Percentiles rank a stretch among this genome's conserved stretches.
Evolutionary conservation across 1,284 basidiomycete species (phyloP).

Genomic region (Termitomyces sp.): DNA sequence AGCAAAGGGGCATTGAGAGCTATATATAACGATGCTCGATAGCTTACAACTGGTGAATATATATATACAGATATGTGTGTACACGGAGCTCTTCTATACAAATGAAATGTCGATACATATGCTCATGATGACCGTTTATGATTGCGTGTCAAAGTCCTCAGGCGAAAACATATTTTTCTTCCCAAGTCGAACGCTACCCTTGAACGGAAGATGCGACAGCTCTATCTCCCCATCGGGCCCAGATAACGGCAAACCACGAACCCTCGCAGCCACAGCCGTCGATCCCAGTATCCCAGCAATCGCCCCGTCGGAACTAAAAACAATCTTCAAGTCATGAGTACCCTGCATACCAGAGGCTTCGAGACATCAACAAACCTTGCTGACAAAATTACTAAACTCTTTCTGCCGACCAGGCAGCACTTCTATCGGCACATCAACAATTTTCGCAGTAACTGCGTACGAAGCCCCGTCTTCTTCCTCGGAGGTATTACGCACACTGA

Average conservation of each 20-base stretch:
- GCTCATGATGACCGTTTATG: too few relatives aligned
- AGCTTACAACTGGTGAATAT: not conserved
- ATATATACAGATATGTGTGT: not conserved
- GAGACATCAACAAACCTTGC: constrained; percentile 50
- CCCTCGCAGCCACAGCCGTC: constrained; percentile 53
- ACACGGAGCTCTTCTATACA: not conserved
- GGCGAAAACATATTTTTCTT: constrained; percentile 37
- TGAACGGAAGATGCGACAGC: constrained; percentile 59
- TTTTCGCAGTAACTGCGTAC: constrained; percentile 55
- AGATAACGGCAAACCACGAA: constrained; percentile 57
- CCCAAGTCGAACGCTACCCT: constrained; percentile 59
- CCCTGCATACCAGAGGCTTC: not conserved
- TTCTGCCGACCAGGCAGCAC: constrained; percentile 70
- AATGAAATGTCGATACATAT: not conserved
- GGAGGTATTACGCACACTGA: constrained; percentile 38
- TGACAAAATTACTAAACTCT: constrained; percentile 67
- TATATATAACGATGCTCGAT: not conserved
- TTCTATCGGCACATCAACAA: constrained; percentile 67
- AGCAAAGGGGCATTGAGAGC: not conserved
- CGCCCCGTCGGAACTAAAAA: constrained; percentile 62
- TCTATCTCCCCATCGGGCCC: constrained; percentile 45
- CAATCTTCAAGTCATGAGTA: constrained; percentile 40
- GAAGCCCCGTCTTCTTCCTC: constrained; percentile 43
- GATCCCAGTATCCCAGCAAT: constrained; percentile 64
- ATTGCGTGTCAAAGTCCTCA: not conserved